Conservation (phyloP, 2,329 filamentous ascomycete species). For the Colletotrichum shisoi region DNA sequence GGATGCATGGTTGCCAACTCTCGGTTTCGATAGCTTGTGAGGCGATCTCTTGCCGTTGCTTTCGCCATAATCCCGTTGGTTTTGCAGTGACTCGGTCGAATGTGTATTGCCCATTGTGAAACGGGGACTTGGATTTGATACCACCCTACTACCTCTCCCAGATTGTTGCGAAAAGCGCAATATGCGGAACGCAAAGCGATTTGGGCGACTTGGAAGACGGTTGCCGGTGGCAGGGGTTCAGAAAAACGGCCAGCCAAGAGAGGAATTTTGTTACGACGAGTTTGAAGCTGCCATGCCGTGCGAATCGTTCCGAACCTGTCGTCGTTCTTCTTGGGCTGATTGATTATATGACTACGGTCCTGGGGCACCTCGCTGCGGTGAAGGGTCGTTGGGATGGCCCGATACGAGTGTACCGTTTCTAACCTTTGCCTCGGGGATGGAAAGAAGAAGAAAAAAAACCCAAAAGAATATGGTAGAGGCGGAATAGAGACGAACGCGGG, state of each 20-base stretch:
- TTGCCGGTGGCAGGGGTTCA: constrained; percentile 2
- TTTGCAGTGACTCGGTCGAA: constrained; percentile 53
- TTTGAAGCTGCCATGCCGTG: constrained; percentile 37
- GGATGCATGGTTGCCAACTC: constrained; percentile 51
- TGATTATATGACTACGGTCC: neutral
- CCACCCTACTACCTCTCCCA: constrained; percentile 1
- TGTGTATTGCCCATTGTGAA: constrained; percentile 60
- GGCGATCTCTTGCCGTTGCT: constrained; percentile 46
- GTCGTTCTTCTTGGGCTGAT: neutral
- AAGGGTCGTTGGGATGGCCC: constrained; percentile 5
- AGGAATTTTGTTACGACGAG: constrained; percentile 13
- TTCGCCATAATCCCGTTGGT: constrained; percentile 40
- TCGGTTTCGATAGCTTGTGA: constrained; percentile 63
- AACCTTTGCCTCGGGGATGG: neutral
- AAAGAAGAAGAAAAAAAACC: neutral
- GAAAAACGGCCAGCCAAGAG: constrained; percentile 25
- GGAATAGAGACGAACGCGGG: constrained; percentile 12
- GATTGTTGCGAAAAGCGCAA: neutral
- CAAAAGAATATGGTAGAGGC: neutral
- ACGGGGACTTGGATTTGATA: constrained; percentile 31
- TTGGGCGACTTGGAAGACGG: constrained; percentile 19
- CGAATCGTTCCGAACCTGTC: neutral
- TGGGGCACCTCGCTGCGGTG: constrained; percentile 6
- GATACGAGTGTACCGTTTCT: constrained; percentile 9
- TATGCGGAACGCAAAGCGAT: constrained; percentile 38